phyloP scores from a whole-genome alignment of 2,329 filamentous ascomycete genomes.

The Botrytis medusae region DNA sequence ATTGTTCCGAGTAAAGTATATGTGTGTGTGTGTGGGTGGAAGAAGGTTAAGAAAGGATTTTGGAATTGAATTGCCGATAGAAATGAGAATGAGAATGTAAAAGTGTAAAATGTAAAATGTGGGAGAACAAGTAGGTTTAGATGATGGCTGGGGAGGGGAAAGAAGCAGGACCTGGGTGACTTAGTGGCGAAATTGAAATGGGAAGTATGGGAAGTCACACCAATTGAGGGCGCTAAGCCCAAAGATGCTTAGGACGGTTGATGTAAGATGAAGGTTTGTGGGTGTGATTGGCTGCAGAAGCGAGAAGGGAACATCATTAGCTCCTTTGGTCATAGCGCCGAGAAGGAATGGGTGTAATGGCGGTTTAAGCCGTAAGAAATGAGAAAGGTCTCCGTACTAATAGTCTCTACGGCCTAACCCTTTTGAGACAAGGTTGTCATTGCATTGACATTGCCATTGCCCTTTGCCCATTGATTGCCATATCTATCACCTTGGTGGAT shows the following conservation, averaged over 20 bases:
- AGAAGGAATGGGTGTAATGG: not conserved
- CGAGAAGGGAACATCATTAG: not conserved
- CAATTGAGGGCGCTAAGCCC: not conserved
- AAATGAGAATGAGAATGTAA: not conserved
- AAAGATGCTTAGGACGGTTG: not conserved
- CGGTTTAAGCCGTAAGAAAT: not conserved
- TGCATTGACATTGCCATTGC: no score
- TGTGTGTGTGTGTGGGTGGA: not conserved
- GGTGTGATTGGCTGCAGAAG: not conserved
- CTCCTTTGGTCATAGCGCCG: not conserved
- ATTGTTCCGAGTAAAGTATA: not conserved
- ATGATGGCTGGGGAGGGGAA: conserved; percentile 16
- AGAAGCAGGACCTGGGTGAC: not conserved
- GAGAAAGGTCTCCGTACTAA: not conserved
- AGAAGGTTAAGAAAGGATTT: not conserved
- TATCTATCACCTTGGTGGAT: no score
- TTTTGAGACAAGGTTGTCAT: not conserved
- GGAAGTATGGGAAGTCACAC: not conserved
- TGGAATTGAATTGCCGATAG: not conserved
- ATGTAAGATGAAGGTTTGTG: not conserved
- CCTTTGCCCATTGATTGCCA: no score
- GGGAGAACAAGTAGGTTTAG: conserved; percentile 18
- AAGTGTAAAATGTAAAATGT: conserved; percentile 5
- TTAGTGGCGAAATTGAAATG: conserved; percentile 13
- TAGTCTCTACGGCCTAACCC: not conserved